phyloP scores from a whole-genome alignment of 352 stramenopile species.

The Globisporangium apiculatum region DNA sequence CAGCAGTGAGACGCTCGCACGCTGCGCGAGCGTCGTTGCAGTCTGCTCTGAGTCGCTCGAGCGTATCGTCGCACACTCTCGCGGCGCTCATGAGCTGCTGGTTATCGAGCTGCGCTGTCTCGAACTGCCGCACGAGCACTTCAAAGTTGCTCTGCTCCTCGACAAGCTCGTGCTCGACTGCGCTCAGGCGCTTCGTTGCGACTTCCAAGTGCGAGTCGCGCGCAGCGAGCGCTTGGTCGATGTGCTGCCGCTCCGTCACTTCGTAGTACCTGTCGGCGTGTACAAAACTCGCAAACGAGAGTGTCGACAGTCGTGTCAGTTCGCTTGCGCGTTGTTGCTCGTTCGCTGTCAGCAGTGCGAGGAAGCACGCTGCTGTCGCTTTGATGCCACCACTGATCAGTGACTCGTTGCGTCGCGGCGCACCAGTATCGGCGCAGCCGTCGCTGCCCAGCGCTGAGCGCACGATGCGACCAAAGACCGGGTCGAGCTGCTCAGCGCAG shows the following conservation, averaged over 20 bases:
- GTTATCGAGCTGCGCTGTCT: constrained; percentile 33
- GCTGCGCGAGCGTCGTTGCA: not conserved
- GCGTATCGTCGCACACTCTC: not conserved
- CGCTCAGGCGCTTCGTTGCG: constrained; percentile 44
- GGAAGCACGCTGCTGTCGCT: constrained; percentile 9
- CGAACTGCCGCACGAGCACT: constrained; percentile 52
- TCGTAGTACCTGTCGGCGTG: constrained; percentile 40
- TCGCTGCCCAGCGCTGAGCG: constrained; percentile 17
- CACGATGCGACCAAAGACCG: constrained; percentile 32
- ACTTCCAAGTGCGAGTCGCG: constrained; percentile 24
- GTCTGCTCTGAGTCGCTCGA: not conserved
- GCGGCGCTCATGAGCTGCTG: not conserved
- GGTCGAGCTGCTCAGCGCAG: constrained; percentile 35
- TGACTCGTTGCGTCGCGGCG: not conserved
- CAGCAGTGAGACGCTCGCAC: not conserved
- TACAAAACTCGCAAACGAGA: constrained; percentile 40
- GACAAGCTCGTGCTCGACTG: constrained; percentile 54
- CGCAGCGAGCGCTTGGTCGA: constrained; percentile 18
- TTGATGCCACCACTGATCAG: constrained; percentile 1
- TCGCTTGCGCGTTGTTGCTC: constrained; percentile 14
- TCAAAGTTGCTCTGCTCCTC: constrained; percentile 70
- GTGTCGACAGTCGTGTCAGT: constrained; percentile 6
- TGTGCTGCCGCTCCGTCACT: constrained; percentile 15
- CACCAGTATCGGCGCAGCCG: not conserved
- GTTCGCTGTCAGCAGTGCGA: constrained; percentile 21